phyloP scores from a whole-genome alignment of 192 early-diverging fungal genomes.

The Coemansia sp. region DNA sequence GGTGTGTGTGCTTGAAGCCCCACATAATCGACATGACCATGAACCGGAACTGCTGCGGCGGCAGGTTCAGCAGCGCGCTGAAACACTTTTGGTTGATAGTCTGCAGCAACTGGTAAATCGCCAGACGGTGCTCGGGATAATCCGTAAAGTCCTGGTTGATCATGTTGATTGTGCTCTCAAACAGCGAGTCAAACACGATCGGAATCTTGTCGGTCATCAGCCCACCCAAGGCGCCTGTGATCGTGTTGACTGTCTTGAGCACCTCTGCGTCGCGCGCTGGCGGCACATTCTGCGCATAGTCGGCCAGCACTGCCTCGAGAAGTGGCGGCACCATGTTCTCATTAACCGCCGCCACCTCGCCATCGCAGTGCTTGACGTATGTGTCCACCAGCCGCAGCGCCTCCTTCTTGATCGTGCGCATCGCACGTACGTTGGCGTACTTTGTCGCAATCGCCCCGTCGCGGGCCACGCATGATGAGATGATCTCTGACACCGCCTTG shows the following conservation, averaged over 20 bases:
- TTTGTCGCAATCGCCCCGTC: conserved; percentile 87
- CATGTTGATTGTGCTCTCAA: conserved; percentile 97
- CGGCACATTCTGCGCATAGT: conserved; percentile 86
- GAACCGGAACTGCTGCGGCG: conserved; percentile 83
- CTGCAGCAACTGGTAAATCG: conserved; percentile 90
- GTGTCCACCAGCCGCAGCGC: conserved; percentile 89
- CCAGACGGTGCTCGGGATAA: conserved; percentile 94
- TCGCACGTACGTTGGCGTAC: conserved; percentile 83
- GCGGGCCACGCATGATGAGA: conserved; percentile 73
- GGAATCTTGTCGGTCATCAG: conserved; percentile 83
- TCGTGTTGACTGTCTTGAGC: conserved; percentile 85
- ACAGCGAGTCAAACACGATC: conserved; percentile 87
- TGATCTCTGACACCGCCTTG: conserved; percentile 79
- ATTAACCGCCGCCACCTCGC: conserved; percentile 78
- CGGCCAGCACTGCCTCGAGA: conserved; percentile 83
- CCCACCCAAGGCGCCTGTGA: conserved; percentile 73
- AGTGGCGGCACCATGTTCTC: conserved; percentile 88
- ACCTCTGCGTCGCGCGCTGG: conserved; percentile 95
- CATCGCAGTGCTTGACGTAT: conserved; percentile 81
- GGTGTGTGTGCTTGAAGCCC: conserved; percentile 99
- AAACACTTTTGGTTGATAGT: conserved; percentile 93
- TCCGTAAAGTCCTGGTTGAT: conserved; percentile 99
- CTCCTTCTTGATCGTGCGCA: conserved; percentile 97
- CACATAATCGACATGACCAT: conserved; percentile 95
- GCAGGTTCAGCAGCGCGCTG: conserved; percentile 82